Evolutionary conservation across 257 asterid species (phyloP).

Genomic region (Eustoma russellianum): DNA sequence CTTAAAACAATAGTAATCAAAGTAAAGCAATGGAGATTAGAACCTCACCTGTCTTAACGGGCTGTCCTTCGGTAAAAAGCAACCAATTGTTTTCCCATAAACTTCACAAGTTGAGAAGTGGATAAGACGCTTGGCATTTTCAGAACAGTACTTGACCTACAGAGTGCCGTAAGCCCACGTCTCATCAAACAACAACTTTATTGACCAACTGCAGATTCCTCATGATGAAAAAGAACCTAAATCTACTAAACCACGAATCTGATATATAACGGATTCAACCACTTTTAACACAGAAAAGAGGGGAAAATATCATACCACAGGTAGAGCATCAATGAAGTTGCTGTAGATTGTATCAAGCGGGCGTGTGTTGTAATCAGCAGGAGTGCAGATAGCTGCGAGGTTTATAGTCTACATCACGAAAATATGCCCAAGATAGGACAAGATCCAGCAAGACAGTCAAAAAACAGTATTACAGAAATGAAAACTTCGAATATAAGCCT

Average conservation of each 20-base stretch:
- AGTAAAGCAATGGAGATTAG: constrained; percentile 14
- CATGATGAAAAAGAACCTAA: no score
- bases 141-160: constrained; percentile 81
- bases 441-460: constrained; percentile 17
- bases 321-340: constrained; percentile 84
- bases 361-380: constrained; percentile 81
- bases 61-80: constrained; percentile 69
- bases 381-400: constrained; percentile 91
- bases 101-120: constrained; percentile 89
- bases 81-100: constrained; percentile 75
- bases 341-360: constrained; percentile 86
- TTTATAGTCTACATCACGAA: constrained; percentile 46
- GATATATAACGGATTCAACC: no score
- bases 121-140: constrained; percentile 70
- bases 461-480: not conserved
- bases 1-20: no score
- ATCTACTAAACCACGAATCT: no score
- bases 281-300: no score
- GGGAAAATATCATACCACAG: constrained; percentile 40
- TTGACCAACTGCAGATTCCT: no score
- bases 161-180: constrained; percentile 10
- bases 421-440: not conserved
- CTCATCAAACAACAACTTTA: not conserved
- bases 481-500: no score
- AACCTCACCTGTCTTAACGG: constrained; percentile 63